Conservation (phyloP, 2,329 filamentous ascomycete genomes). For the Onygenales sp. region DNA sequence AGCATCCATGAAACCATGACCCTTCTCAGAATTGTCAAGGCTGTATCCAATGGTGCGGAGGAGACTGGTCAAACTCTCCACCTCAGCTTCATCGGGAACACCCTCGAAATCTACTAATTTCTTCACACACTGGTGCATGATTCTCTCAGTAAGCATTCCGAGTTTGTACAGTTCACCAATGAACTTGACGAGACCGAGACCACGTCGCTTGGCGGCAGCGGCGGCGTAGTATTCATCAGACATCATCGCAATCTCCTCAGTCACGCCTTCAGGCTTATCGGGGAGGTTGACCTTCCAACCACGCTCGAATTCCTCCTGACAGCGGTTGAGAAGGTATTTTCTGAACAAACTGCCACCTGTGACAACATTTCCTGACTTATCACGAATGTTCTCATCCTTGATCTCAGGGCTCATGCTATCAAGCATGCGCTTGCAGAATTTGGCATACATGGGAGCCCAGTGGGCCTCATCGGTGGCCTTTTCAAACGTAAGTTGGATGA, state of each 20-base stretch:
- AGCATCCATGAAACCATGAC: constrained; percentile 74
- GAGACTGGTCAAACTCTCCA: constrained; percentile 90
- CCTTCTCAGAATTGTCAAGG: constrained; percentile 75
- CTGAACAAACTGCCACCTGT: constrained; percentile 91
- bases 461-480: constrained; percentile 98
- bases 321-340: constrained; percentile 96
- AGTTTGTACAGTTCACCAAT: constrained; percentile 99
- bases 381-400: constrained; percentile 86
- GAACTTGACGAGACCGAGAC: constrained; percentile 96
- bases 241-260: constrained; percentile 67
- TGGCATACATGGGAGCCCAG: constrained; percentile 98
- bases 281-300: constrained; percentile 90
- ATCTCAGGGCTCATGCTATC: constrained; percentile 92
- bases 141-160: constrained; percentile 94
- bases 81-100: constrained; percentile 85
- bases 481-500: constrained; percentile 98
- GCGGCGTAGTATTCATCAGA: constrained; percentile 95
- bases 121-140: constrained; percentile 99
- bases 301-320: constrained; percentile 97
- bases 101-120: constrained; percentile 94
- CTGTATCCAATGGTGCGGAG: constrained; percentile 84
- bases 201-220: constrained; percentile 88
- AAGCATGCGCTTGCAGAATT: constrained; percentile 96
- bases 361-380: constrained; percentile 81
- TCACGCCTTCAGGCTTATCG: constrained; percentile 61